Evolutionary conservation across 2,329 filamentous ascomycete species (phyloP), one percentile per base, ranked within the genome.

Genomic region (Plectosphaerella plurivora): DNA sequence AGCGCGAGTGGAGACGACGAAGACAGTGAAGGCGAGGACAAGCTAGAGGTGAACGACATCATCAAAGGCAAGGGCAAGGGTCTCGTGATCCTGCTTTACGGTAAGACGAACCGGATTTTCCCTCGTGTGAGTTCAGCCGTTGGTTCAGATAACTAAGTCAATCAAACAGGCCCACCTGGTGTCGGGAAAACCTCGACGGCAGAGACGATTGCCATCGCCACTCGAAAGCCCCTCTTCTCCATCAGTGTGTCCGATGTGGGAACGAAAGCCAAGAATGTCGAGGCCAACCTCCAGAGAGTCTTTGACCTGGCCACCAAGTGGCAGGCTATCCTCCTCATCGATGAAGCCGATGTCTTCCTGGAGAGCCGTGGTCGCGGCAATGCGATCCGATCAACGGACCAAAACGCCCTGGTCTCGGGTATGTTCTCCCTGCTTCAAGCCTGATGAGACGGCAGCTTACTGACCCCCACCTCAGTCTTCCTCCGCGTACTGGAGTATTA

Each of bases 301-400:
- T 79, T 92, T 55, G 84, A 89, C 62, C 88, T 95, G 47, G 91
- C 89, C 41, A 89, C 93, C 62, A 83, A 84, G 0, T 96, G 91
- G 91, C 88, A 89, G 16, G 91, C 90, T 0, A 88, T 96, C 7
- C 74, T 96, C 0, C 79, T 96, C 2, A 81, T 96, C 1, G 91
- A 96, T 61, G 91, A 96, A 70, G 90, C 88, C 1, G 89, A 93
- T 60, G 87, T 92, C 5, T 92, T 92, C 71, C 74, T 96, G 9
- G 89, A 94, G 73, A 88, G 89, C 67, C 84, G 91, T 2, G 87
- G 89, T 45, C 22, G 22, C 22, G 22, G 22, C 3, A 22, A 85
- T 91, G 62, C 86, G 90, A 57, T 89, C 95, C 61, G 86, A 95
- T 50, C 87, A 22, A 22, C 22, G 3, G 22, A 91, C 64, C 86